These are phyloP conservation scores for Marchantia polymorpha DNA, from an alignment of 225 moss, liverwort and hornwort genomes.

Conservation along the genomic window DNA sequence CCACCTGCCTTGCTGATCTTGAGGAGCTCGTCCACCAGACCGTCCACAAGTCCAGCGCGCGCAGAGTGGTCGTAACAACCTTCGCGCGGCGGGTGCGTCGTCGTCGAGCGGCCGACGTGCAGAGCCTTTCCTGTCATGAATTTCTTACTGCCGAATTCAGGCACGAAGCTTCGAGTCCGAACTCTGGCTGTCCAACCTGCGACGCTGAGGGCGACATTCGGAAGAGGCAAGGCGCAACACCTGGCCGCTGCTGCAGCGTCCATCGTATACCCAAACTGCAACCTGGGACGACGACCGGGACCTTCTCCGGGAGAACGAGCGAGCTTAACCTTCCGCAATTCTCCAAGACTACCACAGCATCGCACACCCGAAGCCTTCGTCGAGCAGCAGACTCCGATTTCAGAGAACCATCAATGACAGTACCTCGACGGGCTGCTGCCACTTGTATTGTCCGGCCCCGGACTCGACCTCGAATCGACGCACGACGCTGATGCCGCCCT, in stretches of 20 bases:
- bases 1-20: conserved; percentile 27
- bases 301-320: not conserved
- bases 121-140: conserved; percentile 1
- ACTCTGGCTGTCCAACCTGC: not conserved
- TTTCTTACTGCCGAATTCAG: not conserved
- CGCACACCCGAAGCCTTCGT: not conserved
- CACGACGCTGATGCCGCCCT: not conserved
- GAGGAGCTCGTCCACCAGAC: conserved; percentile 19
- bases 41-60: conserved; percentile 27
- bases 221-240: not conserved
- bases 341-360: not conserved
- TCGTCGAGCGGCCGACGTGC: not conserved
- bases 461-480: not conserved
- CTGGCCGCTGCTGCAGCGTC: not conserved
- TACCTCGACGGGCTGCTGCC: not conserved
- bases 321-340: not conserved
- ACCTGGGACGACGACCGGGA: not conserved
- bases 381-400: not conserved
- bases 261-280: not conserved
- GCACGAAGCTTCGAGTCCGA: not conserved
- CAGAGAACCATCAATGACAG: not conserved
- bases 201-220: not conserved
- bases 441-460: not conserved
- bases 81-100: not conserved
- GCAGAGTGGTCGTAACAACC: not conserved